Evolutionary conservation across 1,284 basidiomycete genomes (phyloP).

Genomic region (Malassezia equina): DNA sequence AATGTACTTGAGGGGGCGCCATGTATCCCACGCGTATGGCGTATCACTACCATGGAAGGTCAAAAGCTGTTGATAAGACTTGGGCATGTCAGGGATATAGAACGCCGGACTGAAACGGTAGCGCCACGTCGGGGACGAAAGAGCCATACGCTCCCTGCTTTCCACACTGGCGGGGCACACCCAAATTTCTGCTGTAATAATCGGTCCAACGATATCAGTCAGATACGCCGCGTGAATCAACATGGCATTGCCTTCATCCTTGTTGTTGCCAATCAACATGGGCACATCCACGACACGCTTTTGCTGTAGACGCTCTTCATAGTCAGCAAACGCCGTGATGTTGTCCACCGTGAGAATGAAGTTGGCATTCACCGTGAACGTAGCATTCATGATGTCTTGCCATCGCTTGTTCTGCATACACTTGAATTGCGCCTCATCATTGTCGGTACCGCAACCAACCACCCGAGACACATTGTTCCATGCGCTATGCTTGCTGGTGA

Average conservation of each 20-base stretch:
- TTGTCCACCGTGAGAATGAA: constrained; percentile 11
- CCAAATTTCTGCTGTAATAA: constrained; percentile 14
- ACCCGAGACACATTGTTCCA: constrained; percentile 14
- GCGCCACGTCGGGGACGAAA: constrained; percentile 15
- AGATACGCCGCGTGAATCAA: constrained; percentile 3
- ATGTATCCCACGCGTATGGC: constrained; percentile 13
- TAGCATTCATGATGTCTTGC: constrained; percentile 8
- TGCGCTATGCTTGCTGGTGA: not conserved
- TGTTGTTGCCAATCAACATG: constrained; percentile 16
- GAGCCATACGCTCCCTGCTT: constrained; percentile 1
- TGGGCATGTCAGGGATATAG: constrained; percentile 11
- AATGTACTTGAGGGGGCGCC: constrained; percentile 5
- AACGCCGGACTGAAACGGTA: constrained; percentile 18
- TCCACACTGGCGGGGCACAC: constrained; percentile 13
- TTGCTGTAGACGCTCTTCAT: constrained; percentile 8
- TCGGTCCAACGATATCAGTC: not conserved
- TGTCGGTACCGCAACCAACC: constrained; percentile 14
- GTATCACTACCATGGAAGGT: constrained; percentile 16
- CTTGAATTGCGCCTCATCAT: constrained; percentile 9
- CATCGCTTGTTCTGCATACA: constrained; percentile 17
- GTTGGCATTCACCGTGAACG: constrained; percentile 6
- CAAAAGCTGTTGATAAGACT: constrained; percentile 2
- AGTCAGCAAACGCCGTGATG: constrained; percentile 8
- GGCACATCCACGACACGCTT: constrained; percentile 3
- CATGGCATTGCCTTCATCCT: constrained; percentile 16